Conservation (phyloP, 2,329 filamentous ascomycete genomes). For the Rutstroemia sp. region DNA sequence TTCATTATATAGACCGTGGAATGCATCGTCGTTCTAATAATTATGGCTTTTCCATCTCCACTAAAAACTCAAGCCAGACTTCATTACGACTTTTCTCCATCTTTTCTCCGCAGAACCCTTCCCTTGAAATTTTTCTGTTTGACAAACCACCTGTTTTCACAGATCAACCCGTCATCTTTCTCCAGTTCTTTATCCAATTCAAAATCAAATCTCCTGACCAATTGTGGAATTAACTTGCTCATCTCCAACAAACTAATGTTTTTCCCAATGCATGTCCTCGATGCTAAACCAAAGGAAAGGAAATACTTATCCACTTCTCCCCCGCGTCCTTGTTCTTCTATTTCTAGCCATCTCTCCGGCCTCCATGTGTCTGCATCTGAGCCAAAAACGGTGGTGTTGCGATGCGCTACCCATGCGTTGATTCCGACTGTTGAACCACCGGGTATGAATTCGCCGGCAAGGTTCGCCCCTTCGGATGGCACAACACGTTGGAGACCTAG, state of each 20-base stretch:
- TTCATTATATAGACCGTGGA: no score
- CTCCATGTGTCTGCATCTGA: constrained; percentile 40
- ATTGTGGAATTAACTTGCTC: constrained; percentile 35
- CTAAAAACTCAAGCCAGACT: no score
- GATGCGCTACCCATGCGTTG: constrained; percentile 29
- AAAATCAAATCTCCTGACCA: constrained; percentile 27
- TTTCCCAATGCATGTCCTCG: constrained; percentile 37
- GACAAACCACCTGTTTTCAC: constrained; percentile 26
- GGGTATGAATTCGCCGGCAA: constrained; percentile 36
- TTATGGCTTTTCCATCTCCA: no score
- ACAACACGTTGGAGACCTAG: constrained; percentile 43
- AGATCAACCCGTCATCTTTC: constrained; percentile 12
- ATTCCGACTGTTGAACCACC: constrained; percentile 30
- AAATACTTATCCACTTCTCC: constrained; percentile 40
- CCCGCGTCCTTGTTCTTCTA: constrained; percentile 35
- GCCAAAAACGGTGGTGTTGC: constrained; percentile 41
- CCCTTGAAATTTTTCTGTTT: constrained; percentile 24
- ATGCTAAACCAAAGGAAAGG: constrained; percentile 34
- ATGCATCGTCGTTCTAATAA: no score
- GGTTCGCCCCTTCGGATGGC: constrained; percentile 36
- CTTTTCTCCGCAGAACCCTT: constrained; percentile 12
- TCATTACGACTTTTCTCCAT: background rate
- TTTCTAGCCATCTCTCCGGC: constrained; percentile 43
- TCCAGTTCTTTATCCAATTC: constrained; percentile 15
- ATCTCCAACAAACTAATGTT: constrained; percentile 39